These are phyloP conservation scores for Globisporangium middletonii DNA, from an alignment of 352 stramenopile species.

Conservation along the genomic window DNA sequence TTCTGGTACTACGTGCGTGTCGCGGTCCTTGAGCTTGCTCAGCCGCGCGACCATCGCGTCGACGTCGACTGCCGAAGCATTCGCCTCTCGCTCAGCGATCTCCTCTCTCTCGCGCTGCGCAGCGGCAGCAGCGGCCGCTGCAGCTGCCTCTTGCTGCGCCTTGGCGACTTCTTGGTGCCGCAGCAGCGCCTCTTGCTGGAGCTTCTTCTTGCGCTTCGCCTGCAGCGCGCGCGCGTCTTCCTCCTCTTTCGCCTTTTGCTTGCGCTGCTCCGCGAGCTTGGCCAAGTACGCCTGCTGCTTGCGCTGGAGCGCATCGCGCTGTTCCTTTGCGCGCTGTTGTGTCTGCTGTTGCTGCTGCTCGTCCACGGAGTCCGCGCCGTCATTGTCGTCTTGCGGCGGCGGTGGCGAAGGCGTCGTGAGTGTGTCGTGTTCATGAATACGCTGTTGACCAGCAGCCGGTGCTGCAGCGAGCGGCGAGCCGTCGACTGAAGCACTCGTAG, in stretches of 20 bases:
- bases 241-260: conserved; percentile 63
- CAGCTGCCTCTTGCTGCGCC: conserved; percentile 35
- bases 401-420: too few species aligned
- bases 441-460: conserved; percentile 1
- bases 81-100: conserved; percentile 17
- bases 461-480: neutral
- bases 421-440: too few species aligned
- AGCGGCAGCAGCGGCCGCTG: conserved; percentile 18
- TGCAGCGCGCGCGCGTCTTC: conserved; percentile 50
- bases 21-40: conserved; percentile 67
- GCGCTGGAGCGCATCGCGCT: conserved; percentile 40
- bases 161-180: conserved; percentile 47
- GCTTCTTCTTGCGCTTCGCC: conserved; percentile 45
- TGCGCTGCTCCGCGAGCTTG: conserved; percentile 51
- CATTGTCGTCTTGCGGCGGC: neutral
- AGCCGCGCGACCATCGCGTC: conserved; percentile 72
- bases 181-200: conserved; percentile 47
- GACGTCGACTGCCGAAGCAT: conserved; percentile 29
- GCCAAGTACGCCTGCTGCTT: conserved; percentile 72
- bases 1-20: conserved; percentile 57
- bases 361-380: conserved; percentile 14
- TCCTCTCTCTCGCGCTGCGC: conserved; percentile 22
- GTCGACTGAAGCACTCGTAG: neutral
- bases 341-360: conserved; percentile 29
- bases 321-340: conserved; percentile 30